Percentiles rank a stretch among this genome's conserved stretches.
These are phyloP conservation scores for Pseudonitzschia pungens DNA, from an alignment of 108 stramenopile species.

Conservation along the genomic window DNA sequence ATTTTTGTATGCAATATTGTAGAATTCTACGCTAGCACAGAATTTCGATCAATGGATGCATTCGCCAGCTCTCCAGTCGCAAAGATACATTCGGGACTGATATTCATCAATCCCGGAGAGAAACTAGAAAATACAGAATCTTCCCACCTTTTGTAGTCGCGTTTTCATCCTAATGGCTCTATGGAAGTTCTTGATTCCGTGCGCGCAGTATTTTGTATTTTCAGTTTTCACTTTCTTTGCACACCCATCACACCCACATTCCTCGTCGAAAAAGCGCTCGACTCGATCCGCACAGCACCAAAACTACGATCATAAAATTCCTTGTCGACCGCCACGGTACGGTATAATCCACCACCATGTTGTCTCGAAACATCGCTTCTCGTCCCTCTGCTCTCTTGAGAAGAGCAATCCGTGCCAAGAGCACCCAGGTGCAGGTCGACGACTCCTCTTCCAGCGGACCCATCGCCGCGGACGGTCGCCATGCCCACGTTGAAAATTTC, in stretches of 20 bases:
- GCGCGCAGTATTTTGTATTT: slow-evolving; percentile 1
- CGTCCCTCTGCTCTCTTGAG: neutral
- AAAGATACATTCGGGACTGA: neutral
- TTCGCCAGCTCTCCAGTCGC: neutral
- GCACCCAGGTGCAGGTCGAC: slow-evolving; percentile 34
- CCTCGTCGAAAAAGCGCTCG: neutral
- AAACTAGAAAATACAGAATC: neutral
- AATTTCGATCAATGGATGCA: neutral
- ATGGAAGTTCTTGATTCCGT: neutral
- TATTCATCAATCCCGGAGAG: neutral
- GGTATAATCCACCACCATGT: neutral
- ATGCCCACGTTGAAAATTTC: slow-evolving; percentile 32
- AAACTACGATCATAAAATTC: too few species aligned
- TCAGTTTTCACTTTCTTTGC: slow-evolving; percentile 1
- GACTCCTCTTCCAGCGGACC: slow-evolving; percentile 41
- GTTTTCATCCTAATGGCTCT: neutral
- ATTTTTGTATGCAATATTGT: too few species aligned
- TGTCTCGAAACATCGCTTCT: slow-evolving; percentile 10
- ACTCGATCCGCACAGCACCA: too few species aligned
- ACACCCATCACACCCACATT: neutral
- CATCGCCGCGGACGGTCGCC: slow-evolving; percentile 81
- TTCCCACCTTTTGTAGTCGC: neutral
- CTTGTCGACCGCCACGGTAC: too few species aligned
- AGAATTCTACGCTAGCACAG: neutral
- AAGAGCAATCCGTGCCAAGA: slow-evolving; percentile 29